Conservation (phyloP, 768 basidiomycete genomes). For the Kwoniella botswanensis region DNA sequence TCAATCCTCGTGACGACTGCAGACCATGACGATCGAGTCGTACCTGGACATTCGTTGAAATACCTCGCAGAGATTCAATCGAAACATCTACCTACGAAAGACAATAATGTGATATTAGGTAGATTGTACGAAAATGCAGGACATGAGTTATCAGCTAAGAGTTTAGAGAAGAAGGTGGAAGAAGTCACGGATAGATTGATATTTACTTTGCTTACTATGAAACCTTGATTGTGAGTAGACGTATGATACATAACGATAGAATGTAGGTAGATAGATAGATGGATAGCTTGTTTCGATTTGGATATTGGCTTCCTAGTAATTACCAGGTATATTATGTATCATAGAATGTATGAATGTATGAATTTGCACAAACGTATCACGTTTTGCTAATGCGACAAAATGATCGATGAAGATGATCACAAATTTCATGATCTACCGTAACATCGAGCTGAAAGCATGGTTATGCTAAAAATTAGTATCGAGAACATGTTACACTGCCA, state of each 20-base stretch:
- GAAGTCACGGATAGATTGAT: constrained; percentile 26
- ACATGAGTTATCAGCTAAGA: constrained; percentile 19
- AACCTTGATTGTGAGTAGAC: not conserved
- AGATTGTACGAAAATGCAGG: constrained; percentile 25
- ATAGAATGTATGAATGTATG: too few species aligned
- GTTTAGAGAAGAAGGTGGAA: constrained; percentile 25
- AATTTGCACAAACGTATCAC: too few species aligned
- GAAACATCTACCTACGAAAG: not conserved
- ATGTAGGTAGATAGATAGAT: too few species aligned
- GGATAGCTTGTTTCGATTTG: too few species aligned
- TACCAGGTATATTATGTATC: too few species aligned
- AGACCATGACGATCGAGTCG: constrained; percentile 24
- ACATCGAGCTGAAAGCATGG: too few species aligned
- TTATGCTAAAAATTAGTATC: too few species aligned
- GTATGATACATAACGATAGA: not conserved
- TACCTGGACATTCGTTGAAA: constrained; percentile 23
- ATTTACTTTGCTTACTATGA: constrained; percentile 20
- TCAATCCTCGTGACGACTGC: constrained; percentile 23
- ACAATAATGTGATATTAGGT: constrained; percentile 1
- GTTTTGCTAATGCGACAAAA: too few species aligned
- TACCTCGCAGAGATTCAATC: constrained; percentile 21
- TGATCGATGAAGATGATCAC: too few species aligned
- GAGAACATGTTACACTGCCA: too few species aligned
- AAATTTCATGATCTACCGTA: too few species aligned
- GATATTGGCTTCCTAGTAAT: too few species aligned